Base-by-base conservation (phyloP, 306 rosid genomes). In the Albizia julibrissin region DNA sequence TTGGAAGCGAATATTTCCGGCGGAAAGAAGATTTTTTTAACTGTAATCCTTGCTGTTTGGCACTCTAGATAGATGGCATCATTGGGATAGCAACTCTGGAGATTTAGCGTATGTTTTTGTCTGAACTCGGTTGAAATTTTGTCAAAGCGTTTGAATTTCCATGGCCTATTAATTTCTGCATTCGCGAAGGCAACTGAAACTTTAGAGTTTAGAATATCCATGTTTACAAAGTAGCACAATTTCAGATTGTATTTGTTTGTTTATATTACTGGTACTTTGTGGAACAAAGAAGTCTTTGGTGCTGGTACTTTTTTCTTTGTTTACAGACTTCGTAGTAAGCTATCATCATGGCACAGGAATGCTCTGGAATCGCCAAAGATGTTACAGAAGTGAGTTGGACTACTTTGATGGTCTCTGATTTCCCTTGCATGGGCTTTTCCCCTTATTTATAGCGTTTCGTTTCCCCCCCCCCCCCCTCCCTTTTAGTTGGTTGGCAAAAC, bases 401-500 rank as follows among this genome's bases (percentile, higher is more conserved):
- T 58, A 59, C 31, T 49, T 68, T 67, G 34, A 14, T 52, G 81
- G n/a, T 69, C 34, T 49, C 16, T 27, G n/a, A 1, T 74, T 21
- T 75, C 18, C 27, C 16, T 75, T 19, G 22, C 15, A 22, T n/a
- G 73, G 15, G 37, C 37, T 82, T 74, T 77, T 5, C 44, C 50
- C 43, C 75, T 31, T 22, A 34, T 59, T 27, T 29, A 58, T 33
- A 46, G 76, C 46, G 47, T 5, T 74, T 72, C 80, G 50, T 64
- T 75, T 75, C 12, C 79, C 70, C 21, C 8, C 54, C 19, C n/a
- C 76, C 12, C 43, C 6, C 37, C 37, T 33, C 31, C 31, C 3
- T 81, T 74, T 26, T 18, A 93, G 94, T 80, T 93, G 83, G 91
- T 93, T 79, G 97, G 95, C n/a, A 90, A 91, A 79, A 91, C 95